Percentiles rank a stretch among this genome's conserved stretches.
phyloP scores from a whole-genome alignment of 2,329 filamentous ascomycete species.

The Alternaria incomplexa region DNA sequence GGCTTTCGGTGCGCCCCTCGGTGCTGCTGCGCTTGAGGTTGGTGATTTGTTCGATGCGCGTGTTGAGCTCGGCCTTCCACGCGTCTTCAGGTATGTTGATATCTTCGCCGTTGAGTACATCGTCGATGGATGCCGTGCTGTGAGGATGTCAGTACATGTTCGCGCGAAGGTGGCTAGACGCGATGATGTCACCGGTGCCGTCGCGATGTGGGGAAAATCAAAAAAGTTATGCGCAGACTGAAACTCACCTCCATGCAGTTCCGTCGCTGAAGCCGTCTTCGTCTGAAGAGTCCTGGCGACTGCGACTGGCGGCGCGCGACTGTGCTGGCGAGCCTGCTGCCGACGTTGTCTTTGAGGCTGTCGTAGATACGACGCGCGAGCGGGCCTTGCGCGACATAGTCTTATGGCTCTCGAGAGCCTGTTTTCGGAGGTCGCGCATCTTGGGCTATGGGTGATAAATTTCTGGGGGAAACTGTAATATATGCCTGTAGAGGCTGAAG shows the following conservation, averaged over 20 bases:
- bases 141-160: conserved; percentile 28
- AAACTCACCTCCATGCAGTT: conserved; percentile 62
- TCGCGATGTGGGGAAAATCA: conserved; percentile 11
- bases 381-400: conserved; percentile 73
- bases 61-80: conserved; percentile 68
- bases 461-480: not conserved
- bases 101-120: conserved; percentile 61
- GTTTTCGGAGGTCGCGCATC: conserved; percentile 70
- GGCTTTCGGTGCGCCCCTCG: conserved; percentile 70
- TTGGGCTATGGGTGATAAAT: conserved; percentile 1
- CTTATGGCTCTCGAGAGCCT: conserved; percentile 75
- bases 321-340: conserved; percentile 63
- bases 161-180: conserved; percentile 4
- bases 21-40: conserved; percentile 80
- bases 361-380: conserved; percentile 62
- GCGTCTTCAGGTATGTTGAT: conserved; percentile 56
- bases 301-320: conserved; percentile 59
- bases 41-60: conserved; percentile 73
- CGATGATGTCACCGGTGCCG: conserved; percentile 36
- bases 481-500: conserved; percentile 16
- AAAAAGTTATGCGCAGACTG: conserved; percentile 8
- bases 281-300: conserved; percentile 69
- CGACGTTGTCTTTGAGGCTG: conserved; percentile 65
- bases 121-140: conserved; percentile 71
- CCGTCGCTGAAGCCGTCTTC: conserved; percentile 68